phyloP scores from a whole-genome alignment of 2,329 filamentous ascomycete genomes.

The Pseudogymnoascus sp. region DNA sequence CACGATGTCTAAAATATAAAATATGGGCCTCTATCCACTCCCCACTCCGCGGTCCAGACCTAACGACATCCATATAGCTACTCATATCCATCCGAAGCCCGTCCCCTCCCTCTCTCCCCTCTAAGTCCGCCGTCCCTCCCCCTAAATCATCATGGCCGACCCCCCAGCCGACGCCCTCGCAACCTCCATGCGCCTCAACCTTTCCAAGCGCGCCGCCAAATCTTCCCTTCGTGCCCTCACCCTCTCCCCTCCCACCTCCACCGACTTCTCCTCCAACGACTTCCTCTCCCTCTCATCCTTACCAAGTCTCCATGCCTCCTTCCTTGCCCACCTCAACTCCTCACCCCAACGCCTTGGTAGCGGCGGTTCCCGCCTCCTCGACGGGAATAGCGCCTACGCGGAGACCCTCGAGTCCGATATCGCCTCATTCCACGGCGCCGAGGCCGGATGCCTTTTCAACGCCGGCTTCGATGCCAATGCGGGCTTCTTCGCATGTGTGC shows the following conservation, averaged over 20 bases:
- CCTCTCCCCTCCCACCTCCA: slow-evolving; percentile 58
- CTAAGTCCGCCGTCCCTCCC: background rate
- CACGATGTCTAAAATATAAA: slow-evolving; percentile 2
- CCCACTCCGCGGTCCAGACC: background rate
- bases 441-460: slow-evolving; percentile 46
- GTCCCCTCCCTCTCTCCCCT: background rate
- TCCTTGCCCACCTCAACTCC: slow-evolving; percentile 39
- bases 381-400: slow-evolving; percentile 43
- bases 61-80: slow-evolving; percentile 4
- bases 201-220: slow-evolving; percentile 4
- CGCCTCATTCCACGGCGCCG: slow-evolving; percentile 42
- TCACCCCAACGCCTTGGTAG: slow-evolving; percentile 38
- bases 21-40: slow-evolving; percentile 4
- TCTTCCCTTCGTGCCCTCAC: slow-evolving; percentile 40
- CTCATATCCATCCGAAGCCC: background rate
- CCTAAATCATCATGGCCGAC: slow-evolving; percentile 21
- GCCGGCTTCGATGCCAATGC: slow-evolving; percentile 63
- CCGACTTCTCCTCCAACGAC: slow-evolving; percentile 73
- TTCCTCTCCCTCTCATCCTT: slow-evolving; percentile 68
- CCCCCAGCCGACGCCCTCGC: slow-evolving; percentile 22
- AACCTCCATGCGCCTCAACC: background rate
- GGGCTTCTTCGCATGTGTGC: slow-evolving; percentile 54
- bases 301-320: slow-evolving; percentile 53
- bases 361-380: slow-evolving; percentile 47
- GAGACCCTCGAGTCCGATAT: slow-evolving; percentile 43